Evolutionary conservation across 106 monocot species (phyloP).

Genomic region (Hemerocallis citrina): DNA sequence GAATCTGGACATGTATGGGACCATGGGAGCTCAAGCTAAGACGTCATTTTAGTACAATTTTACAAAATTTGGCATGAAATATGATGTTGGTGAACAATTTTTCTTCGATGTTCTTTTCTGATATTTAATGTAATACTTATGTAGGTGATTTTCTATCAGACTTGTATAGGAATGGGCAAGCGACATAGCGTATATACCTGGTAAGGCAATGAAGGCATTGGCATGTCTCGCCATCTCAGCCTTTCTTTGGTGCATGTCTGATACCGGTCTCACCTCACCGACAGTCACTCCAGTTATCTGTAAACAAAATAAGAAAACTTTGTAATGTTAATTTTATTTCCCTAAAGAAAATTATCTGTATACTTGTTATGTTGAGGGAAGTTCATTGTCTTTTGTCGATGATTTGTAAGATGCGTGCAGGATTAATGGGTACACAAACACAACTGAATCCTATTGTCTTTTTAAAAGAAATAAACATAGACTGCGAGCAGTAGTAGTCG

Average conservation of each 20-base stretch:
- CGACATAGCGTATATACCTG: not conserved
- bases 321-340: too few relatives aligned
- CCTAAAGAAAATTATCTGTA: too few relatives aligned
- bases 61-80: not conserved
- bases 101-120: not conserved
- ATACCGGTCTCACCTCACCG: slow-evolving; percentile 24
- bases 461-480: too few relatives aligned
- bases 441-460: too few relatives aligned
- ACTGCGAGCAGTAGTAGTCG: too few relatives aligned
- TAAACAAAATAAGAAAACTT: too few relatives aligned
- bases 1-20: not conserved
- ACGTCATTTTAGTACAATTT: too few relatives aligned
- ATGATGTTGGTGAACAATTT: not conserved
- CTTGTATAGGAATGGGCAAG: not conserved
- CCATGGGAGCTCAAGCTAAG: not conserved
- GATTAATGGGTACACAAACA: too few relatives aligned
- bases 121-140: too few relatives aligned
- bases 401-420: too few relatives aligned
- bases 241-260: slow-evolving; percentile 36
- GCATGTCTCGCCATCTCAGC: slow-evolving; percentile 37
- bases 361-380: too few relatives aligned
- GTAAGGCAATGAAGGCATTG: slow-evolving; percentile 31
- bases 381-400: too few relatives aligned
- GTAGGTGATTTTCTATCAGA: not conserved
- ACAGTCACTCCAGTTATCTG: slow-evolving; percentile 33